phyloP scores from a whole-genome alignment of 768 basidiomycete genomes.

The Hebeloma cylindrosporum region DNA sequence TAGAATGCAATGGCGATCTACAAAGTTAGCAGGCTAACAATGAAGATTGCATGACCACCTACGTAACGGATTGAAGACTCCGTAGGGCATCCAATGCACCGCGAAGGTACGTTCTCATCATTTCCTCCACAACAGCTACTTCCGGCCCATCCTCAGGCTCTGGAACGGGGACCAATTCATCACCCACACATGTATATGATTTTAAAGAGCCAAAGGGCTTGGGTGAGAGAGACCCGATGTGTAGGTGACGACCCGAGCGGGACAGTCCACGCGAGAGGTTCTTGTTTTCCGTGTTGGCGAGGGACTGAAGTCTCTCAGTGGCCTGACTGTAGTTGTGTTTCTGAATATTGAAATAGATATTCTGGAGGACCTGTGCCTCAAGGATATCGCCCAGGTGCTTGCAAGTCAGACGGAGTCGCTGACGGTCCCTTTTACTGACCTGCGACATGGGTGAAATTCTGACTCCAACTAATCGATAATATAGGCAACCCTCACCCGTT shows the following conservation, averaged over 20 bases:
- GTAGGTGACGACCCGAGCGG: conserved; percentile 2
- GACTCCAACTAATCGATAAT: not conserved
- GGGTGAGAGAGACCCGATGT: not conserved
- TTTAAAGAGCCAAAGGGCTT: not conserved
- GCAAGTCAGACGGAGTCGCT: conserved; percentile 13
- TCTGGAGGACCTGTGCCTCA: conserved; percentile 1
- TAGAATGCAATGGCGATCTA: no score
- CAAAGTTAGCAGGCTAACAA: not conserved
- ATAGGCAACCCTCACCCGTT: not conserved
- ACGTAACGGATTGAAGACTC: conserved; percentile 10
- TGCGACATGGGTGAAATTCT: no score
- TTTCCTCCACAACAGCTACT: conserved; percentile 4
- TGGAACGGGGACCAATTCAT: not conserved
- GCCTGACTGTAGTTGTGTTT: not conserved
- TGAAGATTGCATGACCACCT: not conserved
- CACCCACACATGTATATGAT: not conserved
- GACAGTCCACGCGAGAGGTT: not conserved
- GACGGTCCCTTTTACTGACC: no score
- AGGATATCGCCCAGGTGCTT: conserved; percentile 8
- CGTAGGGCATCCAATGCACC: conserved; percentile 8
- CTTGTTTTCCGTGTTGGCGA: conserved; percentile 4
- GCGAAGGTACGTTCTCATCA: conserved; percentile 8
- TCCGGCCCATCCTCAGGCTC: not conserved
- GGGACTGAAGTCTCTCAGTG: conserved; percentile 5
- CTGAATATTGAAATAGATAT: conserved; percentile 3